A percentile compares a stretch with the other conserved stretches of the same genome.
phyloP scores from a whole-genome alignment of 805 yeast species.

The Pichia kluyveri region DNA sequence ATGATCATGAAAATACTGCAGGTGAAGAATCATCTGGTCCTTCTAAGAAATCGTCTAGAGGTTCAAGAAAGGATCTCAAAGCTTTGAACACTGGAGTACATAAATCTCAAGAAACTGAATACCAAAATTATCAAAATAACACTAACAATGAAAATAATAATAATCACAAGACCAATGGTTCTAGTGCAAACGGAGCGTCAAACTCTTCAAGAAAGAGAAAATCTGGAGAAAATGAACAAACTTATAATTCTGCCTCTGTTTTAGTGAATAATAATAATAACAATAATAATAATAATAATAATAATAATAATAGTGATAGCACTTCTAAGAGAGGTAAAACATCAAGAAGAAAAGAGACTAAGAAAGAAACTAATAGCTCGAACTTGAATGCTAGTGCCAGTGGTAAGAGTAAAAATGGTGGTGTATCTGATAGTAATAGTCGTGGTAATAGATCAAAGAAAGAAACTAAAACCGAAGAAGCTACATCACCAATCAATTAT shows the following conservation, averaged over 20 bases:
- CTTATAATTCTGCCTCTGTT: background rate
- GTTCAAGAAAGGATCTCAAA: background rate
- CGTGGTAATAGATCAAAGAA: slow-evolving; percentile 10
- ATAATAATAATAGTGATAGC: background rate
- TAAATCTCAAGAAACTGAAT: background rate
- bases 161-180: background rate
- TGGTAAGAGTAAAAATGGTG: slow-evolving; percentile 1
- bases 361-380: background rate
- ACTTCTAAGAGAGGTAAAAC: background rate
- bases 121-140: background rate
- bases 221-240: background rate
- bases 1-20: slow-evolving; percentile 18
- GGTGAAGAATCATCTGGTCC: slow-evolving; percentile 13
- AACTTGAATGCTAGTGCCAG: background rate
- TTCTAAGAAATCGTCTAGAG: background rate
- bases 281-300: background rate
- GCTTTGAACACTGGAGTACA: too few relatives aligned
- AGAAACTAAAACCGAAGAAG: slow-evolving; percentile 13
- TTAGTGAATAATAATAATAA: background rate
- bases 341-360: background rate
- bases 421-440: background rate
- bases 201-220: background rate
- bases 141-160: background rate
- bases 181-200: background rate
- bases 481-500: slow-evolving; percentile 10